Evolutionary conservation across 2,329 filamentous ascomycete genomes (phyloP), one percentile per base, ranked within the genome.

Genomic region (Metarhizium rileyi): DNA sequence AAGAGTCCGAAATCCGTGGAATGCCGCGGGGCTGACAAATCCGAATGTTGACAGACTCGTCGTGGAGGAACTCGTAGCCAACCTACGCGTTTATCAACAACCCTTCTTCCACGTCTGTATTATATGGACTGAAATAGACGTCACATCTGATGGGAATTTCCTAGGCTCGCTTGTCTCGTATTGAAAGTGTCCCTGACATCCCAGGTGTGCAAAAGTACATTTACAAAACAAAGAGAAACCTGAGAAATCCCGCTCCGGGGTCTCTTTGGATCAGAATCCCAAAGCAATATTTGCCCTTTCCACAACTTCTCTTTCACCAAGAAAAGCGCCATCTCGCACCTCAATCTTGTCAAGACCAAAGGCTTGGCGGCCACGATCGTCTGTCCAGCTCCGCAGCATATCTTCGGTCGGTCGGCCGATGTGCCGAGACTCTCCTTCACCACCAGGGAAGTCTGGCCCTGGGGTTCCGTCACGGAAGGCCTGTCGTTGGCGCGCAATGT

Each of bases 381-480:
- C 58, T 3, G 63, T 56, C 51, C 66, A 62, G 14, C 53, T 54
- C 27, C 63, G 63, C 25, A 74, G 55, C 52, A 66, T 65, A 1
- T 63, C 62, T 44, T 66, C 66, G 1, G 67, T 69, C 1, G 74
- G 71, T 20, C 77, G 65, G 12, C 66, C 73, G 28, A 74, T 57
- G 53, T 81, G 78, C 20, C 66, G 65, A 16, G 71, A 68, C 64
- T 90, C 86, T 5, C 87, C 87, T 46, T 76, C 70, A 0, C 86
- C 86, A 2, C 83, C 83, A 0, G 84, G 84, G 61, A 88, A 88
- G 57, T 89, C 85, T 27, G 82, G 83, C 0, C 76, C 78, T 0
- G 83, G 84, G 0, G 75, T 78, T 4, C 89, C 90, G 0, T 70
- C 62, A 3, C 84, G 65, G 57, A 93, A 93, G 0, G 80, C 78